Evolutionary conservation across 352 stramenopile species (phyloP), one percentile per base, ranked within the genome.

Genomic region (Phytophthora cajani): DNA sequence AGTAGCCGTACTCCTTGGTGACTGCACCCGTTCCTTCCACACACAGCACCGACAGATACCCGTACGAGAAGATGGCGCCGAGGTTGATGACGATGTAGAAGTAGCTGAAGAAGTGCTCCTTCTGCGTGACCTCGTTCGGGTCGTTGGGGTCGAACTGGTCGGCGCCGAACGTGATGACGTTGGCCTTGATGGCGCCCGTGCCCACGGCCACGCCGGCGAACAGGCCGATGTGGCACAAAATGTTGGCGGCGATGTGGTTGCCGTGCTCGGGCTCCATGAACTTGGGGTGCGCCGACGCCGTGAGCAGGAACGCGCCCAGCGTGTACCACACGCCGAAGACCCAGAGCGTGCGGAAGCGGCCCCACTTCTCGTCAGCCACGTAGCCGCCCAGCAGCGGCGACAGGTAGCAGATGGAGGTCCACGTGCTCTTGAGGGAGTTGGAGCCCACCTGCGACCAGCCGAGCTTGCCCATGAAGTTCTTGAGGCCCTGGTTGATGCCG

Each of bases 21-120:
- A 97, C 94, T 1, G 85, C 62, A 1, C 84, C 82, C 0, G 88
- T 83, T 16, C 93, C 93, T 72, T 97, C 80, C 5, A 97, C 89
- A 64, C 88, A 97, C 0, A 98, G 79, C 42, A 96, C 85, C 14
- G 89, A 95, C 2, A 98, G 72, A 58, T 97, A 94, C 8, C 88
- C 91, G 75, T 97, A 98, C 47, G 90, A 96, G 57, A 98, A 92
- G 64, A 97, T 87, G 19, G 93, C 90, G 58, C 93, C 93, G 51
- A 97, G 74, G 70, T 98, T 98, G 67, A 98, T 95, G 47, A 93
- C 85, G 64, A 91, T 93, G 80, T 98, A 97, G 75, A 98, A 98
- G 64, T 93, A 97, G 68, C 80, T 92, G 76, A 98, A 98, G 58
- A 97, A 98, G 27, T 86, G 84, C 33, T 92, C 77, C 60, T 93